Evolutionary conservation across 2,329 filamentous ascomycete species (phyloP), one percentile per base, ranked within the genome.

Genomic region (Sporothrix globosa): DNA sequence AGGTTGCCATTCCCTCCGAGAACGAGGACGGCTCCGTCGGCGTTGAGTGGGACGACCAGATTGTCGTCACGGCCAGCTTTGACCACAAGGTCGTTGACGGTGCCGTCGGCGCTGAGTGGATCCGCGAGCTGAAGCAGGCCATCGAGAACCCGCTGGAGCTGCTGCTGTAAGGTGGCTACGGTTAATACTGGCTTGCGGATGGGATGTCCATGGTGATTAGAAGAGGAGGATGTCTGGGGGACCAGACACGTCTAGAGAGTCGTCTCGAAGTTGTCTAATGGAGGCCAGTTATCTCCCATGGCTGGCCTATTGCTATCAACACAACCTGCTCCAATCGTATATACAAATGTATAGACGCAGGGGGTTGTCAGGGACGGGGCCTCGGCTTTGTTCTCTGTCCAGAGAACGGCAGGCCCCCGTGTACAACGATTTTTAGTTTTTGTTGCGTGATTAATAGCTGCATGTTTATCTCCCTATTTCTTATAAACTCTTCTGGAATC

Each of bases 21-120:
- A 89, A 87, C 71, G 94, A 96, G 82, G 93, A 97, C 73, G 93
- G 92, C 72, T 89, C 88, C 58, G 83, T 87, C 21, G 80, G 82
- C 69, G 85, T 97, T 61, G 92, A 92, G 81, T 99, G 92, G 91
- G 96, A 99, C 77, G 96, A 99, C 80, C 94, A 98, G 86, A 97
- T 99, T 78, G 88, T 92, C 73, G 90, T 99, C 72, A 98, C 94
- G 52, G 95, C 86, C 78, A 96, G 92, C 86, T 99, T 99, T 81
- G 96, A 99, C 86, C 96, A 99, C 90, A 97, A 97, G 88, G 94
- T 98, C 67, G 90, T 99, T 14, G 96, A 99, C 80, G 96, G 96
- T 74, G 96, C 94, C 53, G 92, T 98, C 71, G 96, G 96, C 78
- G 96, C 91, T 72, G 96, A 99, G 82, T 99, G 95, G 90, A 93